phyloP scores from a whole-genome alignment of 106 monocot species.

The Phalaenopsis equestris region DNA sequence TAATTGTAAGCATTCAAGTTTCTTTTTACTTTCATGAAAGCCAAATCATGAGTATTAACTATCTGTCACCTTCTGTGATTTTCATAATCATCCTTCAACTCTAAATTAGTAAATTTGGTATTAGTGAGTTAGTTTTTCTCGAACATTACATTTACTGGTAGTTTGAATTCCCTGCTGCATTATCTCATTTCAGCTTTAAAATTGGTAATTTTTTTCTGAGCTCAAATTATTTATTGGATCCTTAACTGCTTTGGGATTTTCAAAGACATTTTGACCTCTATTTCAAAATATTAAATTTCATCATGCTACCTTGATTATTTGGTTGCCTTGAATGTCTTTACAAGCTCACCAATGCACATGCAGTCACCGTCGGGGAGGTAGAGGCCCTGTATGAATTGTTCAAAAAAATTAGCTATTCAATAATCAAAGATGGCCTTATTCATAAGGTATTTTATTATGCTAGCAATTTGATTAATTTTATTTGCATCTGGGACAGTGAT shows the following conservation, averaged over 20 bases:
- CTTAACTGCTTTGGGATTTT: neutral
- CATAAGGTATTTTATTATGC: conserved; percentile 34
- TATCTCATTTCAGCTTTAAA: neutral
- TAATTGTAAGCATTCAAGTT: conserved; percentile 33
- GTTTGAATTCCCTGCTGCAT: neutral
- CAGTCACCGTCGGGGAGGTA: conserved; percentile 48
- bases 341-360: neutral
- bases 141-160: no score
- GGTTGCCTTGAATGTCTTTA: no score
- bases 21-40: neutral
- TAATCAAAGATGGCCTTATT: conserved; percentile 46
- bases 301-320: neutral
- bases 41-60: neutral
- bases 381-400: conserved; percentile 47
- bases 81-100: neutral
- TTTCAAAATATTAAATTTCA: neutral
- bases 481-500: neutral
- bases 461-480: neutral
- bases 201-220: neutral
- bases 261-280: neutral
- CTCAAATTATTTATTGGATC: neutral
- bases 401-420: conserved; percentile 38
- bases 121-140: no score
- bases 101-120: neutral
- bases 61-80: neutral